Base-by-base conservation (phyloP, 352 stramenopile genomes). In the Phytophthora idaei region DNA sequence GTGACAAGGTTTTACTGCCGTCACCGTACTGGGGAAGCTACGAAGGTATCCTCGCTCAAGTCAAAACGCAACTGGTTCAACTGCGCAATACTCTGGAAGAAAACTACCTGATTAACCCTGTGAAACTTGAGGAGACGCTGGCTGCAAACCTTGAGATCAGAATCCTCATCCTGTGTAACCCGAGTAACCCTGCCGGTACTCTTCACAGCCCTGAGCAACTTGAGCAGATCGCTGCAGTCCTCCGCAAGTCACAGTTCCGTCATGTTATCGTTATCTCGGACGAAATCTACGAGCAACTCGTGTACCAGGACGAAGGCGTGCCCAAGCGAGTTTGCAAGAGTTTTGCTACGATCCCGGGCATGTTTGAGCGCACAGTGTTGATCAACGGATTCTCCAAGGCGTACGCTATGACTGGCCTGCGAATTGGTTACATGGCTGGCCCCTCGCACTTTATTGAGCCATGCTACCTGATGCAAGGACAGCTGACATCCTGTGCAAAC, bases 311-410 rank as follows among this genome's bases (percentile, higher is more conserved):
- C 31, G 81, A 84, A 68, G 76, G 56, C 59, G 75, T 65, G 45
- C 82, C 66, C 48, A 81, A 73, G 34, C 80, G 79, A 48, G 63
- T 64, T 7, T 87, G 91, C 71, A 60, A 82, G 60, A 91, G 74
- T 57, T 94, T 97, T 54, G 86, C 83, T 25, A 69, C 77, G 25
- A 63, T 92, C 9, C 81, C 85, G 0, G 82, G 62, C 50, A 97
- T 99, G 90, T 96, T 88, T 57, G 64, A 92, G 46, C 81, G 95
- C 8, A 99, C 95, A 28, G 73, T 98, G 8, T 82, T 97, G n/a
- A 78, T 99, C 25, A 99, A 99, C 69, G 97, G 97, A 1, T 99
- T 99, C 64, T 98, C 90, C 49, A 99, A 99, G 81, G 91, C 90
- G 14, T 93, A 98, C 68, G 95, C 96, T 28, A 99, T 99, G 97